phyloP scores from a whole-genome alignment of 169 alveolate species.

The Plasmodium sp. region DNA sequence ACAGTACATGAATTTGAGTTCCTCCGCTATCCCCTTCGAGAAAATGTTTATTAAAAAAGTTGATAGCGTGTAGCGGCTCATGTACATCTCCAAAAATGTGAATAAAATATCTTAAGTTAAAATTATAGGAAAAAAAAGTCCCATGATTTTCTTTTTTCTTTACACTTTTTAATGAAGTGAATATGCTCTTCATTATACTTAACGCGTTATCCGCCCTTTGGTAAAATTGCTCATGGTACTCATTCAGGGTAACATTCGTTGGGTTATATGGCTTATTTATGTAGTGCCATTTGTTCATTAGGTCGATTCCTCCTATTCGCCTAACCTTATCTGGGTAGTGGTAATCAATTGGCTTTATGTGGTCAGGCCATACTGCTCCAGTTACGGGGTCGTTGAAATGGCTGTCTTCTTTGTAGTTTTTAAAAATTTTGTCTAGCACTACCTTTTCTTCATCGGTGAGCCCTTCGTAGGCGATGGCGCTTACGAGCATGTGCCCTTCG shows the following conservation, averaged over 20 bases:
- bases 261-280: constrained; percentile 50
- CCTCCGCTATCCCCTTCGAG: constrained; percentile 90
- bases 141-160: constrained; percentile 59
- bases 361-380: constrained; percentile 83
- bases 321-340: constrained; percentile 3
- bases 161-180: constrained; percentile 4
- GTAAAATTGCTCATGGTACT: constrained; percentile 12
- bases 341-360: constrained; percentile 59
- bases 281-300: constrained; percentile 71
- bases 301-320: constrained; percentile 27
- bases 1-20: constrained; percentile 20
- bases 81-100: constrained; percentile 91
- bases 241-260: not conserved
- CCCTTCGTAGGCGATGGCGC: constrained; percentile 46
- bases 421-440: constrained; percentile 16
- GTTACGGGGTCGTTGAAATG: constrained; percentile 68
- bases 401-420: constrained; percentile 71
- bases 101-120: constrained; percentile 82
- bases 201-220: constrained; percentile 23
- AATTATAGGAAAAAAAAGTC: constrained; percentile 54
- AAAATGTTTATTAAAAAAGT: constrained; percentile 75
- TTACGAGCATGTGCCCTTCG: constrained; percentile 67
- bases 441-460: constrained; percentile 7
- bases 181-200: constrained; percentile 23
- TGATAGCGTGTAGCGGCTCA: constrained; percentile 86